These are phyloP conservation scores for Pichia sp. DNA, from an alignment of 1,139 yeast species.

Conservation along the genomic window DNA sequence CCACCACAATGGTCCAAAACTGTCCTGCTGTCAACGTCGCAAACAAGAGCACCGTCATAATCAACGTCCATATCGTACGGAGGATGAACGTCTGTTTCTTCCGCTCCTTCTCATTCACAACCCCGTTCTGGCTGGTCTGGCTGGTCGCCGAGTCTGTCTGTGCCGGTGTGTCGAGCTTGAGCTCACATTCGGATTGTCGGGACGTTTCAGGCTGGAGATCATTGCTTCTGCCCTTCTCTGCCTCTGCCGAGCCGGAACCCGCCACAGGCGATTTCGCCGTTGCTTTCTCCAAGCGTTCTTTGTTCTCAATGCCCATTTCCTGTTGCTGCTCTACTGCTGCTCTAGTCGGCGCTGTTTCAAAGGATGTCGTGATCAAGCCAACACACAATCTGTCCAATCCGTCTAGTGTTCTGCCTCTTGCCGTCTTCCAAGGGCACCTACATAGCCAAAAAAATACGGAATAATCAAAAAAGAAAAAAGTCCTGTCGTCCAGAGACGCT, in stretches of 20 bases:
- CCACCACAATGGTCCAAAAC: conserved; percentile 67
- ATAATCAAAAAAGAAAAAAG: background rate
- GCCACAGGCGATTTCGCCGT: background rate
- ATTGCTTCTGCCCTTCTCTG: background rate
- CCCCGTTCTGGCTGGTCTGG: conserved; percentile 4
- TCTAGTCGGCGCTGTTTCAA: background rate
- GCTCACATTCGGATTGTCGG: background rate
- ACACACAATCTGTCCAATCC: background rate
- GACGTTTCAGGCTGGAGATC: background rate
- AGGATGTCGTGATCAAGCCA: background rate
- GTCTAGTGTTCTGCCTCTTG: background rate
- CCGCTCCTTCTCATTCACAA: conserved; percentile 47
- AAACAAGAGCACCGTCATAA: conserved; percentile 79
- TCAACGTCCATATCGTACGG: conserved; percentile 91
- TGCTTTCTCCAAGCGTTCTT: background rate
- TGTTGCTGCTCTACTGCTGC: background rate
- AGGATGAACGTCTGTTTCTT: conserved; percentile 81
- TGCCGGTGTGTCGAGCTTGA: background rate
- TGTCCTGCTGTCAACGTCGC: conserved; percentile 79
- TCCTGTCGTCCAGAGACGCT: background rate
- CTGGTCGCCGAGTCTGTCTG: background rate
- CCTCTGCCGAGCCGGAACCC: background rate
- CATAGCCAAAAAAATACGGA: background rate
- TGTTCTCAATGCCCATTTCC: background rate
- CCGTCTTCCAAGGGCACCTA: background rate